Percentiles rank a stretch among this genome's conserved stretches.
Conservation (phyloP, 2,329 filamentous ascomycete species). For the Fonsecaea nubica region DNA sequence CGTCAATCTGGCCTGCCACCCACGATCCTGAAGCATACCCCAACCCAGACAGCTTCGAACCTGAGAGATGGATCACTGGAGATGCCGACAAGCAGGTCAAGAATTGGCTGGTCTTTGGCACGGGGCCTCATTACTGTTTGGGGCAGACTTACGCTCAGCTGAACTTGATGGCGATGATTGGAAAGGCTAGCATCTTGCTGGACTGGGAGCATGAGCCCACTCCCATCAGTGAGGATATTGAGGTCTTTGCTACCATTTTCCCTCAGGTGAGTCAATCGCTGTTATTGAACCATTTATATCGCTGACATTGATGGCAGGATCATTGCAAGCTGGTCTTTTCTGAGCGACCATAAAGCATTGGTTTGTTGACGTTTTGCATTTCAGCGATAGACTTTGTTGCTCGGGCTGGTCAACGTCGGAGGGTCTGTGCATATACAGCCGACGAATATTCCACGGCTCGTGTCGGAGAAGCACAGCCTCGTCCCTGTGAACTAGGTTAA, state of each 20-base stretch:
- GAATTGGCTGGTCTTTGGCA: conserved; percentile 97
- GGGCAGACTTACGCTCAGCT: conserved; percentile 90
- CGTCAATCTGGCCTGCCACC: conserved; percentile 86
- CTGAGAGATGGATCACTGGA: conserved; percentile 88
- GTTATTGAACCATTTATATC: conserved; percentile 1
- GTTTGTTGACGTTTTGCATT: conserved; percentile 23
- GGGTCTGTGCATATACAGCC: conserved; percentile 22
- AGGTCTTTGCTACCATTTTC: conserved; percentile 98
- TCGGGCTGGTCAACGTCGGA: background rate
- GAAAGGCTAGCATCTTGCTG: conserved; percentile 83
- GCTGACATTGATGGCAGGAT: conserved; percentile 62
- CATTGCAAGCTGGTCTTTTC: conserved; percentile 80
- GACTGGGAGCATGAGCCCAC: conserved; percentile 92
- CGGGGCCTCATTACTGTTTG: conserved; percentile 94
- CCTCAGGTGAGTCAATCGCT: conserved; percentile 72
- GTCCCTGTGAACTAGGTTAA: background rate
- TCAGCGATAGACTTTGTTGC: conserved; percentile 24
- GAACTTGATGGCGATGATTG: conserved; percentile 87
- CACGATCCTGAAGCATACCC: conserved; percentile 93
- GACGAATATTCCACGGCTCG: background rate
- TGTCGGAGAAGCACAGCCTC: background rate
- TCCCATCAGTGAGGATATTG: conserved; percentile 86
- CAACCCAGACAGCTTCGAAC: conserved; percentile 85
- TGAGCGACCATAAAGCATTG: conserved; percentile 46
- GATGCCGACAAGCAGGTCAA: conserved; percentile 90